Evolutionary conservation across 2,329 filamentous ascomycete species (phyloP), one percentile per base, ranked within the genome.

Genomic region (Aspergillus aculeatus): DNA sequence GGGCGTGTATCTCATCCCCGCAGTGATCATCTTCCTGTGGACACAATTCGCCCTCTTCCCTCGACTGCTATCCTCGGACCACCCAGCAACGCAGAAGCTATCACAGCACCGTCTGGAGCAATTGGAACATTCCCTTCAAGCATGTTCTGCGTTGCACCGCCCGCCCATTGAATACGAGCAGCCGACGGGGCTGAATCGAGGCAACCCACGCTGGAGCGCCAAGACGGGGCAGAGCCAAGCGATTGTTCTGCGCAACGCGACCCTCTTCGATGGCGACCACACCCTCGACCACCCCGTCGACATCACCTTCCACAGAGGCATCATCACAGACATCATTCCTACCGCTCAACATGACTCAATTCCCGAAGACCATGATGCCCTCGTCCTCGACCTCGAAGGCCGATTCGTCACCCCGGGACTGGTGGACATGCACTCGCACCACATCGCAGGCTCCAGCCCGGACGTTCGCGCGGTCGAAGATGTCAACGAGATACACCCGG

Each of bases 341-440:
- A 52, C 26, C 6, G 14, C 38, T 5, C 38, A 44, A 3, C 29
- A 52, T 9, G n/a, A 23, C 5, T 14, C 19, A 2, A 11, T 7
- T 10, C 4, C 9, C 2, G n/a, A 35, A 2, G 5, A 5, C 11
- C 26, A 38, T 2, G 50, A 32, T 7, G 29, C 50, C 11, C 29
- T 21, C 12, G 50, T 38, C 10, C 23, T 52, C 29, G 14, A 52
- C 31, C 32, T 52, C 9, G 29, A 38, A 10, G 50, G 50, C 31
- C 50, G 19, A 1, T 52, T 52, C 29, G 50, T 52, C n/a, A 52
- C 50, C 16, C 50, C 50, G 16, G 50, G 50, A 6, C 50, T 52
- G 10, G 50, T 52, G 14, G 50, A 52, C 50, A 52, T 52, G 50
- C 50, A 52, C 31, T 52, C 50, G 50, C 50, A 52, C 50, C 50